phyloP scores from a whole-genome alignment of 768 basidiomycete genomes.

The Mycena rosella region DNA sequence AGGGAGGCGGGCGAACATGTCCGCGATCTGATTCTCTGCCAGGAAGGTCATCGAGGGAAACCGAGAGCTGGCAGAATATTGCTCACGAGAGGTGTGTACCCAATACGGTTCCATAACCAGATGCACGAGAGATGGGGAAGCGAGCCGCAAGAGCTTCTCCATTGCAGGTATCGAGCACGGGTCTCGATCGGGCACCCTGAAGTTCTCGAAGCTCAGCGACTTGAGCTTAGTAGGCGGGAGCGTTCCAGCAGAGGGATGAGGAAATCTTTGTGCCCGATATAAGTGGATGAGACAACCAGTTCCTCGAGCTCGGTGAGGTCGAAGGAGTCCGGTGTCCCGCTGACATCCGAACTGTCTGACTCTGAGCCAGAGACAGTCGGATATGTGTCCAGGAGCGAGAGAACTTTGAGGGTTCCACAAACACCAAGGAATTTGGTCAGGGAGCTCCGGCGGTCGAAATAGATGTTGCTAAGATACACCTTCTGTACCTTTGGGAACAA shows the following conservation, averaged over 20 bases:
- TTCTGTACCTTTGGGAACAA: slow-evolving; percentile 3
- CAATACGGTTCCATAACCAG: not conserved
- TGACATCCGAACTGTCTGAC: too few species aligned
- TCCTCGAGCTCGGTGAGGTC: not conserved
- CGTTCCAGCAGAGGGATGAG: not conserved
- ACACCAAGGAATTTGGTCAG: not conserved
- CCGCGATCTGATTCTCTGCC: too few species aligned
- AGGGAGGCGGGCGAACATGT: not conserved
- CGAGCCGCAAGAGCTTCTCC: not conserved
- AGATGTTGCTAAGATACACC: not conserved
- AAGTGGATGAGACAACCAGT: not conserved
- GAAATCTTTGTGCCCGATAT: not conserved
- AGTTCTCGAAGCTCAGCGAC: not conserved
- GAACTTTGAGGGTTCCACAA: not conserved
- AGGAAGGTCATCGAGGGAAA: too few species aligned
- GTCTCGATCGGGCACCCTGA: not conserved
- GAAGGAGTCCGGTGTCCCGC: not conserved
- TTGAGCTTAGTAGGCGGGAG: not conserved
- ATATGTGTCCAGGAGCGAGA: not conserved
- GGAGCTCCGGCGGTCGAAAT: not conserved
- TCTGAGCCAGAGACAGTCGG: too few species aligned
- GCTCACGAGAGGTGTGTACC: too few species aligned
- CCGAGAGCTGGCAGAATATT: too few species aligned
- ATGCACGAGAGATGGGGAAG: not conserved
- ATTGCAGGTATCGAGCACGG: not conserved